phyloP scores from a whole-genome alignment of 116 monocot genomes.

The Posidonia oceanica region DNA sequence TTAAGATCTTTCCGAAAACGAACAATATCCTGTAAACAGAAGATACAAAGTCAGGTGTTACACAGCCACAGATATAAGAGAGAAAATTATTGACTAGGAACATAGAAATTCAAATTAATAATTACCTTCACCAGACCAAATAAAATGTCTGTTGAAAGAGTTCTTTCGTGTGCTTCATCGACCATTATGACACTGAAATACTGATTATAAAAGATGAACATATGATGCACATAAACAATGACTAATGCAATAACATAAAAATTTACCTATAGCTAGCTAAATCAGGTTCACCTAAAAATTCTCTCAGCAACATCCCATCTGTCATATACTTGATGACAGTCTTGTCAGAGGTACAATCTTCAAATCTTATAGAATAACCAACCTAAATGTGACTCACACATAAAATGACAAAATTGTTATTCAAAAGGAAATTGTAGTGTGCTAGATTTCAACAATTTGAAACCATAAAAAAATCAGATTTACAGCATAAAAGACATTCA shows the following conservation, averaged over 20 bases:
- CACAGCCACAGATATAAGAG: neutral
- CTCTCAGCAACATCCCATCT: conserved; percentile 89
- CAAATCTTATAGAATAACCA: conserved; percentile 97
- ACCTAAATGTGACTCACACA: conserved; percentile 27
- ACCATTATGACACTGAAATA: conserved; percentile 83
- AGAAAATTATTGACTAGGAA: neutral
- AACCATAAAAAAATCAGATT: too few relatives aligned
- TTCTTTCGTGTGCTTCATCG: conserved; percentile 97
- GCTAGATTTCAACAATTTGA: neutral
- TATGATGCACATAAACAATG: neutral
- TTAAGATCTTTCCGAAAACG: conserved; percentile 89
- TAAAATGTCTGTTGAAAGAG: conserved; percentile 92
- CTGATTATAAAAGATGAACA: conserved; percentile 4
- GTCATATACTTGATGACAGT: conserved; percentile 96
- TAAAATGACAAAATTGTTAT: neutral
- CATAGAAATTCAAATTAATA: neutral
- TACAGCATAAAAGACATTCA: too few relatives aligned
- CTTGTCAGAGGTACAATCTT: conserved; percentile 96
- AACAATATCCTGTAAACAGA: conserved; percentile 55
- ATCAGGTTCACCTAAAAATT: conserved; percentile 98
- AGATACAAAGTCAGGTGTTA: too few relatives aligned
- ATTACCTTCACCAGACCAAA: conserved; percentile 95
- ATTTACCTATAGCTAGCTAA: conserved; percentile 77
- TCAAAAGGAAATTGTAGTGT: neutral
- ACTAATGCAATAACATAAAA: conserved; percentile 1